These are phyloP conservation scores for Mortierella sp. DNA, from an alignment of 371 early-diverging fungal genomes.

Conservation along the genomic window DNA sequence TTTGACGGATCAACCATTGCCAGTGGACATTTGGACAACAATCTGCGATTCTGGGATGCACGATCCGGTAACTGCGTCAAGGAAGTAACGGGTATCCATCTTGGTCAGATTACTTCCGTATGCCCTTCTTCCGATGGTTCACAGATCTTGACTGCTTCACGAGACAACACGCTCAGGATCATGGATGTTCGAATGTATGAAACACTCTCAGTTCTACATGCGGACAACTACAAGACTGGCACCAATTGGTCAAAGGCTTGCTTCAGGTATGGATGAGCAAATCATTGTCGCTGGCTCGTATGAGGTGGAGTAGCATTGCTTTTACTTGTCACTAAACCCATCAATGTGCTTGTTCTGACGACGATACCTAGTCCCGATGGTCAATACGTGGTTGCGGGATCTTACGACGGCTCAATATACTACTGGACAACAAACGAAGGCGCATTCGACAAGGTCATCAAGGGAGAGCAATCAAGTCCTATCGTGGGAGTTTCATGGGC, in stretches of 20 bases:
- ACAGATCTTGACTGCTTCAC: slow-evolving; percentile 87
- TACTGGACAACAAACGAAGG: slow-evolving; percentile 58
- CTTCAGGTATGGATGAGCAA: slow-evolving; percentile 66
- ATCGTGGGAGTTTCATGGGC: slow-evolving; percentile 76
- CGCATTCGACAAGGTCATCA: slow-evolving; percentile 55
- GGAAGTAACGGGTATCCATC: slow-evolving; percentile 86
- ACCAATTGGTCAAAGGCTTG: slow-evolving; percentile 91
- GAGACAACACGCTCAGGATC: slow-evolving; percentile 91
- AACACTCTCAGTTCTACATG: slow-evolving; percentile 71
- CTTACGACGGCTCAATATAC: slow-evolving; percentile 59
- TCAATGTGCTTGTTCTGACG: too few species aligned
- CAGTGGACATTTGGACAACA: slow-evolving; percentile 94
- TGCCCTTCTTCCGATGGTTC: slow-evolving; percentile 79
- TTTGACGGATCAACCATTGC: slow-evolving; percentile 86
- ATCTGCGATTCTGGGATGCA: slow-evolving; percentile 92
- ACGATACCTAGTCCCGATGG: slow-evolving; percentile 80
- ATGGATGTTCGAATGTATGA: slow-evolving; percentile 86
- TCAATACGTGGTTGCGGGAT: slow-evolving; percentile 84
- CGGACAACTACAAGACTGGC: slow-evolving; percentile 81
- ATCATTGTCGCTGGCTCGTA: too few species aligned
- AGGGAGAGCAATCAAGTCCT: slow-evolving; percentile 57
- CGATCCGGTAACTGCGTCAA: slow-evolving; percentile 82
- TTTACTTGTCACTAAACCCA: too few species aligned
- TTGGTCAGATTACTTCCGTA: slow-evolving; percentile 89
- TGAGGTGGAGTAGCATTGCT: too few species aligned